A percentile compares a stretch with the other conserved stretches of the same genome.
phyloP scores from a whole-genome alignment of 306 rosid genomes.

The Geum urbanum region DNA sequence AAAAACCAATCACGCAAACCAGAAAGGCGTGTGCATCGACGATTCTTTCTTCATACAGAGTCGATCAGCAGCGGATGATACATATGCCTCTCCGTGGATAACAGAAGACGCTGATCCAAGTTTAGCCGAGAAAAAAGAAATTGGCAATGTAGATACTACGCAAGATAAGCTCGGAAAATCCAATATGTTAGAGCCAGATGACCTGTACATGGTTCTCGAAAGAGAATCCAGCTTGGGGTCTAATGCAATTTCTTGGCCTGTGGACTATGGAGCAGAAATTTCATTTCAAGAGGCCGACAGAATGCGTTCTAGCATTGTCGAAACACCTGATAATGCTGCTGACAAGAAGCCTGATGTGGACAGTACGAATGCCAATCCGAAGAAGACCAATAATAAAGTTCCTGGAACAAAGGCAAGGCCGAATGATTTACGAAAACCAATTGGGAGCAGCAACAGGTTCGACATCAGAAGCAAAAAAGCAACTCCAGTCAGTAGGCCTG shows the following conservation, averaged over 20 bases:
- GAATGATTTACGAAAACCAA: not conserved
- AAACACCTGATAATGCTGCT: slow-evolving; percentile 27
- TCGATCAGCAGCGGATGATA: slow-evolving; percentile 32
- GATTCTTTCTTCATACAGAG: slow-evolving; percentile 65
- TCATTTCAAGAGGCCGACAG: slow-evolving; percentile 35
- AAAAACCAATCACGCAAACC: slow-evolving; percentile 29
- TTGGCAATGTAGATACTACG: slow-evolving; percentile 16
- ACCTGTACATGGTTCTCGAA: slow-evolving; percentile 42
- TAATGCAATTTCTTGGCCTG: slow-evolving; percentile 30
- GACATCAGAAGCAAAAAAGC: slow-evolving; percentile 15
- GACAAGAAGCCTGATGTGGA: slow-evolving; percentile 31
- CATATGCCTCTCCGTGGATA: slow-evolving; percentile 41
- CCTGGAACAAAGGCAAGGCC: slow-evolving; percentile 27
- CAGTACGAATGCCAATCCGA: slow-evolving; percentile 30
- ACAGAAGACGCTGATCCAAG: slow-evolving; percentile 43
- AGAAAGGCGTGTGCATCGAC: slow-evolving; percentile 30
- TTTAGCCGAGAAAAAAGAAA: slow-evolving; percentile 31
- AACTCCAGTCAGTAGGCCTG: slow-evolving; percentile 34
- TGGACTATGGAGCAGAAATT: slow-evolving; percentile 49
- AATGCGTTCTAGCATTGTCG: slow-evolving; percentile 37
- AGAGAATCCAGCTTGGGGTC: slow-evolving; percentile 35
- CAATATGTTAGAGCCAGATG: slow-evolving; percentile 43
- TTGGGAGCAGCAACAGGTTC: slow-evolving; percentile 6
- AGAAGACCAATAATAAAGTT: slow-evolving; percentile 36
- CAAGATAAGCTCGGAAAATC: slow-evolving; percentile 34